Conservation (phyloP, 2,329 filamentous ascomycete genomes). For the Ceratocystiopsis brevicomis region DNA sequence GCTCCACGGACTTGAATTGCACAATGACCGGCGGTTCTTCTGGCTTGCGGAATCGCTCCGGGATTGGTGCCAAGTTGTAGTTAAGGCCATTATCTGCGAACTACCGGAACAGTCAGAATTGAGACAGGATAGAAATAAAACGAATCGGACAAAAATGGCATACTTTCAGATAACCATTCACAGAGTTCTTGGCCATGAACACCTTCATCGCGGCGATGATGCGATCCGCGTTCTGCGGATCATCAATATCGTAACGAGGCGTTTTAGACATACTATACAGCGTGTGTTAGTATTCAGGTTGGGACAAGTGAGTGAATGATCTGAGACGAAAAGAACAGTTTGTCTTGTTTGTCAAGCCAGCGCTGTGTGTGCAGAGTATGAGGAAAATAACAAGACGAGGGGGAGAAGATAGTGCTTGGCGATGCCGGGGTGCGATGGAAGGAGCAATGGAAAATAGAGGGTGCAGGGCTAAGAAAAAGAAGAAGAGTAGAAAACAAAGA, state of each 20-base stretch:
- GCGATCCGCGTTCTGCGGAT: background rate
- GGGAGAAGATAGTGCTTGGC: too few relatives aligned
- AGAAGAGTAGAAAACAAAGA: too few relatives aligned
- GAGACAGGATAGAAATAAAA: background rate
- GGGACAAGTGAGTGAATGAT: too few relatives aligned
- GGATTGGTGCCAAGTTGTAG: background rate
- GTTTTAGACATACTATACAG: background rate
- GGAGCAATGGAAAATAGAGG: too few relatives aligned
- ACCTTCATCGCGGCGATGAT: background rate
- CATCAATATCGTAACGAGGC: background rate
- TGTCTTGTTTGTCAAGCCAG: too few relatives aligned
- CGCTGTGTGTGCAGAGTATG: too few relatives aligned
- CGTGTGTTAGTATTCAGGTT: too few relatives aligned
- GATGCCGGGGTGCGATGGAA: too few relatives aligned
- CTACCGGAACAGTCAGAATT: background rate
- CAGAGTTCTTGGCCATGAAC: constrained; percentile 1
- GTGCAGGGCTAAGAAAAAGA: too few relatives aligned
- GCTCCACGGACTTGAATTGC: constrained; percentile 4
- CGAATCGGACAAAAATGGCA: background rate
- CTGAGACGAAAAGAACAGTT: too few relatives aligned
- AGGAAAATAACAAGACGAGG: too few relatives aligned
- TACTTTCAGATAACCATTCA: constrained; percentile 2
- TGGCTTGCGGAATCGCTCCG: background rate
- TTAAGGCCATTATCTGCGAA: background rate
- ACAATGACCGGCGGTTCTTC: background rate